phyloP scores from a whole-genome alignment of 257 asterid genomes.

The Parsonsia alboflavescens region DNA sequence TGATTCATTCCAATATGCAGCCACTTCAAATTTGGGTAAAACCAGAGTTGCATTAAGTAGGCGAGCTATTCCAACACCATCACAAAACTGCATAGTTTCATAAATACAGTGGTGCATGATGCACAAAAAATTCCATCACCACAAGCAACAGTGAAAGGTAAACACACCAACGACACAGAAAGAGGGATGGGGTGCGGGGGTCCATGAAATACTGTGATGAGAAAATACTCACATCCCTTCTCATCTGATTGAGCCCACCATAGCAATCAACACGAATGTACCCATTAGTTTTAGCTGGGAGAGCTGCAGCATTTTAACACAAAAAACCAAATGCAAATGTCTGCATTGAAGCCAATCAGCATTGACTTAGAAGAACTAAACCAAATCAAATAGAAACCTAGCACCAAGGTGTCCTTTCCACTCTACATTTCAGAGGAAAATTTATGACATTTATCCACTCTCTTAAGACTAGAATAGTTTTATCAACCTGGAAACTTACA shows the following conservation, averaged over 20 bases:
- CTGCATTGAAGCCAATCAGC: conserved; percentile 80
- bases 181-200: too few species aligned
- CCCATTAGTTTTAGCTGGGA: conserved; percentile 74
- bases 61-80: conserved; percentile 96
- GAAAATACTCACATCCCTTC: conserved; percentile 82
- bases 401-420: background rate
- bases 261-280: conserved; percentile 95
- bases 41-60: conserved; percentile 95
- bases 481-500: background rate
- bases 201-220: background rate
- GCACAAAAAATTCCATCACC: background rate
- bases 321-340: conserved; percentile 83
- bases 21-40: conserved; percentile 90
- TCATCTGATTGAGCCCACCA: conserved; percentile 99
- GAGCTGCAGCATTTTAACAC: conserved; percentile 97
- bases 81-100: conserved; percentile 65
- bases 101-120: background rate
- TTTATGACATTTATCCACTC: background rate
- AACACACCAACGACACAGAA: background rate
- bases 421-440: background rate
- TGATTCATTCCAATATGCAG: conserved; percentile 98
- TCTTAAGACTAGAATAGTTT: background rate
- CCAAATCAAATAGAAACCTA: conserved; percentile 1
- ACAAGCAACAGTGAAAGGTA: conserved; percentile 1
- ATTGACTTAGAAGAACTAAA: conserved; percentile 39